Percentiles rank a stretch among this genome's conserved stretches.
Evolutionary conservation across 2,329 filamentous ascomycete species (phyloP).

Genomic region (Botrytis hyacinthi): DNA sequence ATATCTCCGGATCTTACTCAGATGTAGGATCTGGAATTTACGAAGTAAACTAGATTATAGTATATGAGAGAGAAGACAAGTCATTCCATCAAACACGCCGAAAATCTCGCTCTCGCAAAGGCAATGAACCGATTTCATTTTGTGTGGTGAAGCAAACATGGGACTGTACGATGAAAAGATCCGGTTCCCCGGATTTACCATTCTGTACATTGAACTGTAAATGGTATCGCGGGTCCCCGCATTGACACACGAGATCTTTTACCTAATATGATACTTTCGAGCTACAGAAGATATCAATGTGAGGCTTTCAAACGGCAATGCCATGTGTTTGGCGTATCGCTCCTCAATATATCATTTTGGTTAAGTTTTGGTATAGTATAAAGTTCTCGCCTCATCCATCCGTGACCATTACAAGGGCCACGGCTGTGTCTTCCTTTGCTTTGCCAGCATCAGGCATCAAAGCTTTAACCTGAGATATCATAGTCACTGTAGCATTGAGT

Average conservation of each 20-base stretch:
- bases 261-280: slow-evolving; percentile 15
- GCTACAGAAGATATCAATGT: not conserved
- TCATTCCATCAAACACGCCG: not conserved
- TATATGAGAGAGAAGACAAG: not conserved
- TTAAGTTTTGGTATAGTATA: not conserved
- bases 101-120: not conserved
- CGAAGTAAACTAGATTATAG: not conserved
- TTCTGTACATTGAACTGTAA: slow-evolving; percentile 13
- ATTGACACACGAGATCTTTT: slow-evolving; percentile 15
- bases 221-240: slow-evolving; percentile 15
- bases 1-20: slow-evolving; percentile 15
- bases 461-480: slow-evolving; percentile 8
- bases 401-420: not conserved
- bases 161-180: slow-evolving; percentile 16
- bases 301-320: not conserved
- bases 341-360: not conserved
- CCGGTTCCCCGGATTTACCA: slow-evolving; percentile 17
- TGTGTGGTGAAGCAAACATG: slow-evolving; percentile 9
- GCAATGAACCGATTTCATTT: not conserved
- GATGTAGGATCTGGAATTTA: not conserved
- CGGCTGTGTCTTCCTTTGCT: slow-evolving; percentile 6
- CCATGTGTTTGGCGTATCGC: slow-evolving; percentile 9
- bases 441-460: slow-evolving; percentile 3
- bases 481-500: not conserved
- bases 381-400: slow-evolving; percentile 3